Percentiles rank a stretch among this genome's conserved stretches.
phyloP scores from a whole-genome alignment of 2,329 filamentous ascomycete genomes.

The Boeremia exigua region DNA sequence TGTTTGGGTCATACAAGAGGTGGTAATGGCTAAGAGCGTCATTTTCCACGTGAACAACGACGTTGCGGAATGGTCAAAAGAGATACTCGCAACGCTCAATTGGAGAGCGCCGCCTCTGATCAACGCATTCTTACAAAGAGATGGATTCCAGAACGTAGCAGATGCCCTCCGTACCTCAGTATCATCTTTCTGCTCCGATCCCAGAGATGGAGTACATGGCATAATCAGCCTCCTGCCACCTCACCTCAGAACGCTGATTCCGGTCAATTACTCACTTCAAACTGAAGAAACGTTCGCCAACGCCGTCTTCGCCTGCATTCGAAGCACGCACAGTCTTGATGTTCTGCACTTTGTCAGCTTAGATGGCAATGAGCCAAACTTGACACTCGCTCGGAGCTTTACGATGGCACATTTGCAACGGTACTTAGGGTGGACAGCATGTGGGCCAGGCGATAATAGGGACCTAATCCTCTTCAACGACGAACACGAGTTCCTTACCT shows the following conservation, averaged over 20 bases:
- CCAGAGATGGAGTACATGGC: not conserved
- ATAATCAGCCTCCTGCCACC: not conserved
- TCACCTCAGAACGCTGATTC: not conserved
- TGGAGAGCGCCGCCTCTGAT: not conserved
- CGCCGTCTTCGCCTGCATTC: not conserved
- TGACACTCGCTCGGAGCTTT: not conserved
- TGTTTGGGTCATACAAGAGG: not conserved
- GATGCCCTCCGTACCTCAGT: not conserved
- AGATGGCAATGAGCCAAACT: not conserved
- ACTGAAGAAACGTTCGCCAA: not conserved
- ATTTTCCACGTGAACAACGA: not conserved
- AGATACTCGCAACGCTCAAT: not conserved
- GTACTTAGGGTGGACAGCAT: not conserved
- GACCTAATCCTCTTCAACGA: too few relatives aligned
- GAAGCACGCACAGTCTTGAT: not conserved
- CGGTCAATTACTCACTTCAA: not conserved
- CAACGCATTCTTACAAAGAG: not conserved
- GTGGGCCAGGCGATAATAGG: too few relatives aligned
- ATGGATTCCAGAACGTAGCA: not conserved
- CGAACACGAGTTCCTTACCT: too few relatives aligned
- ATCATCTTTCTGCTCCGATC: not conserved
- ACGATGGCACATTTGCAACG: not conserved
- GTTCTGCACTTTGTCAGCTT: not conserved
- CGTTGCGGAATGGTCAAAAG: not conserved
- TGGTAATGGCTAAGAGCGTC: not conserved